Percentiles rank a stretch among this genome's conserved stretches.
Conservation (phyloP, 2,329 filamentous ascomycete genomes). For the Aureobasidium sp. region DNA sequence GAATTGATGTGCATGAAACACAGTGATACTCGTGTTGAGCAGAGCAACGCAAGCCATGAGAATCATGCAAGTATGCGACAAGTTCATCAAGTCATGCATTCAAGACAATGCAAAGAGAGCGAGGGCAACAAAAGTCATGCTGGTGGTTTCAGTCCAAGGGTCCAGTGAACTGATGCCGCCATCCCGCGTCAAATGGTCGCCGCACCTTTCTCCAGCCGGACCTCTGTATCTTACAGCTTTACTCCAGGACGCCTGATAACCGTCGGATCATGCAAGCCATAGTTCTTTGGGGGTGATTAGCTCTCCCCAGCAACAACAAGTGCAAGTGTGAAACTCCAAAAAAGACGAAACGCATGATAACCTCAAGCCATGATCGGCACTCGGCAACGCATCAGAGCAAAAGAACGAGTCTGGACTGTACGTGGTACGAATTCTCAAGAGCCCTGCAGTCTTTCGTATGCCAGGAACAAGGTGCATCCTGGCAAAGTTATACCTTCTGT, state of each 20-base stretch:
- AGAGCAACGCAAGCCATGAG: slow-evolving; percentile 1
- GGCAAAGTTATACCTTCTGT: not conserved
- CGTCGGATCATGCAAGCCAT: not conserved
- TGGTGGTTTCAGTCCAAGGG: not conserved
- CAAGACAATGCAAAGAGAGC: not conserved
- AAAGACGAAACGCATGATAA: not conserved
- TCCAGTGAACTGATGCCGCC: not conserved
- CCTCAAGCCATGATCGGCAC: not conserved
- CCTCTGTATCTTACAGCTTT: not conserved
- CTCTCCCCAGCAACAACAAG: not conserved
- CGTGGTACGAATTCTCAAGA: not conserved
- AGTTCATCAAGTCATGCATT: not conserved
- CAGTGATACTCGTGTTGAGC: not conserved
- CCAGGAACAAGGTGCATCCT: not conserved
- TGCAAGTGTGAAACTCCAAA: not conserved
- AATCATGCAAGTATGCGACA: not conserved
- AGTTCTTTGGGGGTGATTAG: not conserved
- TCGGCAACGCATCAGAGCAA: not conserved
- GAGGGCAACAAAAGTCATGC: not conserved
- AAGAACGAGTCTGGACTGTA: not conserved
- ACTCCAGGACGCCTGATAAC: not conserved
- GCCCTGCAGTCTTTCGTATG: not conserved
- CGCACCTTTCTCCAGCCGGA: slow-evolving; percentile 7
- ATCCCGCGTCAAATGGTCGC: slow-evolving; percentile 1
- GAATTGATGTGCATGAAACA: not conserved